A percentile compares a stretch with the other conserved stretches of the same genome.
These are phyloP conservation scores for Bassia scoparia DNA, from an alignment of 148 eudicot species.

Conservation along the genomic window DNA sequence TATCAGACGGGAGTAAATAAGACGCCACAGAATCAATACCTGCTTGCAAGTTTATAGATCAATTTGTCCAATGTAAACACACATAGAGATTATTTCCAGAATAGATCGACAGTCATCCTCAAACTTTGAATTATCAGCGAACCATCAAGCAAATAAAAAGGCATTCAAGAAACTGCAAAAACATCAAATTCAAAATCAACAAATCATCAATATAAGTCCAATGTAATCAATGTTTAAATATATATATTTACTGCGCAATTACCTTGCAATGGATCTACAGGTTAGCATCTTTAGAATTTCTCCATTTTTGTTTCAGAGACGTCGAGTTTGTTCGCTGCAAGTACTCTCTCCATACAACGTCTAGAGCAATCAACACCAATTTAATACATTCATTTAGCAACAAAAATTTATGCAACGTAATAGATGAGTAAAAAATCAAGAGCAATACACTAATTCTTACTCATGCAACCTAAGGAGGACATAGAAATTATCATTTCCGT, in stretches of 20 bases:
- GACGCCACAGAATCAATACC: conserved; percentile 37
- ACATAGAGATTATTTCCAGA: conserved; percentile 86
- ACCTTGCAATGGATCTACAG: conserved; percentile 72
- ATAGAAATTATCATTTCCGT: conserved; percentile 79
- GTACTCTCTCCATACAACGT: conserved; percentile 70
- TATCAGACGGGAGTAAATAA: background rate
- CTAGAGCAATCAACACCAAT: conserved; percentile 33
- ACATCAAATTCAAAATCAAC: background rate
- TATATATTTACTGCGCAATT: no score
- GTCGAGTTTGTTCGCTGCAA: conserved; percentile 57
- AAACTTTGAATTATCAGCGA: conserved; percentile 81
- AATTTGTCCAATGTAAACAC: conserved; percentile 90
- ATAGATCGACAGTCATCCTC: conserved; percentile 93
- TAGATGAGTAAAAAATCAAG: background rate
- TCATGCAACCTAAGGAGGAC: conserved; percentile 81
- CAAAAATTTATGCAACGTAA: background rate
- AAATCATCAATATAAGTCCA: no score
- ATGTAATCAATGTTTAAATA: no score
- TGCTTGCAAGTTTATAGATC: conserved; percentile 92
- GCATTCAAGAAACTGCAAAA: conserved; percentile 70
- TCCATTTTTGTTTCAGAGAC: conserved; percentile 60
- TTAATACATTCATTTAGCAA: background rate
- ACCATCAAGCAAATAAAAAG: conserved; percentile 81
- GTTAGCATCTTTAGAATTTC: conserved; percentile 48
- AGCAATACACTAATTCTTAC: conserved; percentile 33